Conservation (phyloP, 768 basidiomycete species). For the Auriculariales sp. region DNA sequence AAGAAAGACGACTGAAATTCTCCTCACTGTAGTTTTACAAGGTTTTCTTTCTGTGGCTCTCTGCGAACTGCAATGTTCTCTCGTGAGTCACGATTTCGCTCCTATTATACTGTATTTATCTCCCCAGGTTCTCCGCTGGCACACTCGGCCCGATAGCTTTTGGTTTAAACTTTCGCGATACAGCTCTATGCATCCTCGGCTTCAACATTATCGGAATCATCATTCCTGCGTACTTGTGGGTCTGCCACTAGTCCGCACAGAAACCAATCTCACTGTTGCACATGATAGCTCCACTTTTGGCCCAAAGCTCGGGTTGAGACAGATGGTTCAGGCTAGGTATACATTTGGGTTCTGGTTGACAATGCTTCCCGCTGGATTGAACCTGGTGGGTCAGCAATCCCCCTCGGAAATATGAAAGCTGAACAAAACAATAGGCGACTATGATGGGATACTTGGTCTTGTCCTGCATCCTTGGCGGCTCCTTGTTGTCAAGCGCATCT, state of each 20-base stretch:
- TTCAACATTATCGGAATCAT: slow-evolving; percentile 47
- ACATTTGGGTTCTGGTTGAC: slow-evolving; percentile 28
- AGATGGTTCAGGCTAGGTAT: slow-evolving; percentile 65
- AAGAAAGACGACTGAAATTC: too few species aligned
- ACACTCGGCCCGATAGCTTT: slow-evolving; percentile 52
- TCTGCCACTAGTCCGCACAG: slow-evolving; percentile 8
- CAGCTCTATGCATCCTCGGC: slow-evolving; percentile 50
- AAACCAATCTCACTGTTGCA: background rate
- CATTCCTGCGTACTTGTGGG: slow-evolving; percentile 49
- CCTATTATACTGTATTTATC: background rate
- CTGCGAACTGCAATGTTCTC: slow-evolving; percentile 52
- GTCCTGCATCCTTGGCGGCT: slow-evolving; percentile 55
- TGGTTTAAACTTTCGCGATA: slow-evolving; percentile 43
- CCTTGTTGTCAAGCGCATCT: slow-evolving; percentile 44
- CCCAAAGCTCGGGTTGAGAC: slow-evolving; percentile 63
- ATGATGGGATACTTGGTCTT: slow-evolving; percentile 52
- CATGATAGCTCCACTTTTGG: slow-evolving; percentile 46
- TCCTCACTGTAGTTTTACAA: slow-evolving; percentile 44
- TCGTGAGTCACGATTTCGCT: slow-evolving; percentile 19
- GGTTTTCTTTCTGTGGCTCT: slow-evolving; percentile 61
- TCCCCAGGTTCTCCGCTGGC: slow-evolving; percentile 45
- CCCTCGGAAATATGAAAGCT: background rate
- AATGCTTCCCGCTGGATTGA: background rate
- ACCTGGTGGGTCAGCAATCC: background rate
- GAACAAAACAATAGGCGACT: slow-evolving; percentile 12